Percentiles rank a stretch among this genome's conserved stretches.
These are phyloP conservation scores for Quercus engelmannii DNA, from an alignment of 306 rosid species.

Conservation along the genomic window DNA sequence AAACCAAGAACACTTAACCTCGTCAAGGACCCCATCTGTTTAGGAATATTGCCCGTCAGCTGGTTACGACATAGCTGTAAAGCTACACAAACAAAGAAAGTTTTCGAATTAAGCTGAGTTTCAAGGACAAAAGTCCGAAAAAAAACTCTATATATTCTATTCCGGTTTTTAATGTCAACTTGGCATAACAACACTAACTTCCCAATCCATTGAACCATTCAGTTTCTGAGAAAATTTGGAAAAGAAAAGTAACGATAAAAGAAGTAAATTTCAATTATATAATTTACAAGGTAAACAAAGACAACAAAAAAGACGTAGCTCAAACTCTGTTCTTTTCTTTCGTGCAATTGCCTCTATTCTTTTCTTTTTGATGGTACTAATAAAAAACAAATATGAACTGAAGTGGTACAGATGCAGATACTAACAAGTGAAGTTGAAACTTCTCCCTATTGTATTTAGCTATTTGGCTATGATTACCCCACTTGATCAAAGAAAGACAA, in stretches of 20 bases:
- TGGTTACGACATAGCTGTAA: slow-evolving; percentile 77
- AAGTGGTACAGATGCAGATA: not conserved
- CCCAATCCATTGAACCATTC: not conserved
- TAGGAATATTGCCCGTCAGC: slow-evolving; percentile 69
- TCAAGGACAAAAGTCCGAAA: not conserved
- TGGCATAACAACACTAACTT: not conserved
- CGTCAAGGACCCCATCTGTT: slow-evolving; percentile 59
- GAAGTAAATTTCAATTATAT: not conserved
- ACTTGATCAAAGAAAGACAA: not conserved
- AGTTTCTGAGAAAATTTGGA: not conserved
- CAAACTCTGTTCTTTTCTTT: not conserved
- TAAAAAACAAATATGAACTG: not conserved
- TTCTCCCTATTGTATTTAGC: not conserved
- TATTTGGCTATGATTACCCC: not conserved
- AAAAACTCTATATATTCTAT: not conserved
- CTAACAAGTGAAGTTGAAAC: not conserved
- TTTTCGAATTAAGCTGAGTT: not conserved
- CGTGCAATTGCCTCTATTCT: not conserved
- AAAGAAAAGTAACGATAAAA: not conserved
- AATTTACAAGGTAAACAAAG: not conserved
- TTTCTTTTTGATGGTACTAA: too few relatives aligned
- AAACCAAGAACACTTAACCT: slow-evolving; percentile 63
- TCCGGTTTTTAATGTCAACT: not conserved
- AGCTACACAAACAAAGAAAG: slow-evolving; percentile 30
- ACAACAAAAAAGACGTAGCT: not conserved